Conservation (phyloP, 2,329 filamentous ascomycete species). For the Camillea tinctor region DNA sequence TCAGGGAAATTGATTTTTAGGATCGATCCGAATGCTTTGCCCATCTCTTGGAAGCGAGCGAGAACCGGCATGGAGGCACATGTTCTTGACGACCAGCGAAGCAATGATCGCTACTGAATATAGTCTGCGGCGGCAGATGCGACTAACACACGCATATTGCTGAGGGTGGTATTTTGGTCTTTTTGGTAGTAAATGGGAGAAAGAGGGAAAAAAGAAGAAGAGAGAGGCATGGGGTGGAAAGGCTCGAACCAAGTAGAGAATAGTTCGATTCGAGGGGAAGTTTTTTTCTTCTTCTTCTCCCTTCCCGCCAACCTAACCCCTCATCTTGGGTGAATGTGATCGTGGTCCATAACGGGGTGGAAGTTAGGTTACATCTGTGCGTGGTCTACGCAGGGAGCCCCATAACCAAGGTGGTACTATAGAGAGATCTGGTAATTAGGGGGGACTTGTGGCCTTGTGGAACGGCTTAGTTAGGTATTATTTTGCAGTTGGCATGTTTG, state of each 20-base stretch:
- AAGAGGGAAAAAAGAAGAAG: too few relatives aligned
- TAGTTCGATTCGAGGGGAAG: neutral
- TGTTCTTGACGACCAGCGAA: neutral
- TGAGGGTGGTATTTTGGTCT: neutral
- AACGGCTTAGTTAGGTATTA: neutral
- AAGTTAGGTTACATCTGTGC: neutral
- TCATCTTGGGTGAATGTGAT: neutral
- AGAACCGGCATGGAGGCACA: neutral
- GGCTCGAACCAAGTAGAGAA: neutral
- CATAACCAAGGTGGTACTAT: neutral
- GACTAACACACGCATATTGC: neutral
- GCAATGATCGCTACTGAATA: neutral
- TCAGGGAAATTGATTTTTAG: neutral
- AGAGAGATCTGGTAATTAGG: neutral
- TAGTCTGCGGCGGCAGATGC: neutral
- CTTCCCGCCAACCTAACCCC: neutral
- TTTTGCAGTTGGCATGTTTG: neutral
- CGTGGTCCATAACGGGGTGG: neutral
- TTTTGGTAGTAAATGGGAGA: neutral
- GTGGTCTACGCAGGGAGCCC: neutral
- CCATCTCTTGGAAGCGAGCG: neutral
- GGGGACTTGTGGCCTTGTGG: neutral
- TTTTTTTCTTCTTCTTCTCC: neutral
- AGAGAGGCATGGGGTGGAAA: neutral
- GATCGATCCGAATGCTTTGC: neutral